phyloP scores from a whole-genome alignment of 1,284 basidiomycete species.

The Bjerkandera adusta region DNA sequence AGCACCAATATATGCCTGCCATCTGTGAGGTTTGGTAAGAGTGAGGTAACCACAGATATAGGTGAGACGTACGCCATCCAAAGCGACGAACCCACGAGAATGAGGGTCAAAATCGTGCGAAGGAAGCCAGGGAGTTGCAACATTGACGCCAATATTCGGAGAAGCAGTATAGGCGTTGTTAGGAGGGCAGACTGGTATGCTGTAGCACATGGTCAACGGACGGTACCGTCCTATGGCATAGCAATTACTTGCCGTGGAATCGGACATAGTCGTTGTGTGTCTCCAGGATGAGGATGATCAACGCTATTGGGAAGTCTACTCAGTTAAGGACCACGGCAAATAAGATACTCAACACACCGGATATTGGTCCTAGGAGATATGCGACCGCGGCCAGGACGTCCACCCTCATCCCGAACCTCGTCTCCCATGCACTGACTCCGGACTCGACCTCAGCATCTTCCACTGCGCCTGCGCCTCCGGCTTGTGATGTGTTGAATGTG shows the following conservation, averaged over 20 bases:
- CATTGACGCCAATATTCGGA: conserved; percentile 58
- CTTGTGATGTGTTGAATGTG: conserved; percentile 48
- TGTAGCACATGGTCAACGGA: background rate
- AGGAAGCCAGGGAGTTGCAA: conserved; percentile 49
- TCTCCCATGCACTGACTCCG: conserved; percentile 68
- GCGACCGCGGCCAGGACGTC: conserved; percentile 68
- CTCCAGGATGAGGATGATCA: conserved; percentile 70
- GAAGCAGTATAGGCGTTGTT: conserved; percentile 60
- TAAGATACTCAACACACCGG: conserved; percentile 47
- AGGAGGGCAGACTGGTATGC: conserved; percentile 78
- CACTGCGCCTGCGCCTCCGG: conserved; percentile 36
- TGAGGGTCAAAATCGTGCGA: conserved; percentile 42
- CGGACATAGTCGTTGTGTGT: conserved; percentile 80
- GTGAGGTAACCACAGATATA: background rate
- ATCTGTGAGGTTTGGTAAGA: conserved; percentile 33
- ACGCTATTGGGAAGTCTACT: conserved; percentile 40
- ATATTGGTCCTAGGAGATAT: conserved; percentile 72
- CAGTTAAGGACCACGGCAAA: background rate
- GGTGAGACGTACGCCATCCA: conserved; percentile 59
- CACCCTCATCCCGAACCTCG: conserved; percentile 65
- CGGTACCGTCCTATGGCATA: too few relatives aligned
- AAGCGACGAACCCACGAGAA: conserved; percentile 38
- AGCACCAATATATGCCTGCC: conserved; percentile 66
- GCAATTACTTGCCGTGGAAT: conserved; percentile 61
- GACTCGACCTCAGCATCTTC: conserved; percentile 48